A percentile compares a stretch with the other conserved stretches of the same genome.
Evolutionary conservation across 2,329 filamentous ascomycete species (phyloP).

Genomic region (Ascochyta viciae-villosae): DNA sequence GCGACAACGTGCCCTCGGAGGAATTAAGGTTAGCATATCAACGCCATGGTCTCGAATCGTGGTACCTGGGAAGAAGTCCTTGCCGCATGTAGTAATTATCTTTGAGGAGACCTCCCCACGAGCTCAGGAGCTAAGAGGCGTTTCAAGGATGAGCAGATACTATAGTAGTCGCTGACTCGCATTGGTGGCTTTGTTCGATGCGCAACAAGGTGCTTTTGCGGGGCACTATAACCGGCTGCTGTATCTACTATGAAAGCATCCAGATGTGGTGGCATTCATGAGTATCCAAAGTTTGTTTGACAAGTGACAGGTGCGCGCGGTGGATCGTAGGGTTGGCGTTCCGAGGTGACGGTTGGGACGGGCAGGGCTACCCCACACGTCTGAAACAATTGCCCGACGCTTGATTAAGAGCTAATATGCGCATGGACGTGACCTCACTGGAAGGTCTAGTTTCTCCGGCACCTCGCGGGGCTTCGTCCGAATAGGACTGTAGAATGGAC

Average conservation of each 20-base stretch:
- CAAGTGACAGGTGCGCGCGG: slow-evolving; percentile 3
- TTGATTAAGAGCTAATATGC: slow-evolving; percentile 31
- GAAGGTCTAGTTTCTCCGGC: slow-evolving; percentile 20
- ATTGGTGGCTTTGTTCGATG: slow-evolving; percentile 24
- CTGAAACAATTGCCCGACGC: slow-evolving; percentile 29
- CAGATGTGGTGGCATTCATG: background rate
- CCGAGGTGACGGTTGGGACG: slow-evolving; percentile 9
- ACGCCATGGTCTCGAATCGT: slow-evolving; percentile 8
- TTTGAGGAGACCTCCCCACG: background rate
- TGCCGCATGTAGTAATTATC: slow-evolving; percentile 6
- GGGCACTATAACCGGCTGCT: slow-evolving; percentile 15
- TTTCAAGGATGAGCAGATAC: background rate
- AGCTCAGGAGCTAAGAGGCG: background rate
- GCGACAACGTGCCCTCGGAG: slow-evolving; percentile 13
- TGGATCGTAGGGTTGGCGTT: slow-evolving; percentile 9
- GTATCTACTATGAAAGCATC: slow-evolving; percentile 1
- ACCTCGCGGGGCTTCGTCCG: background rate
- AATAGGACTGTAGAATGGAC: background rate
- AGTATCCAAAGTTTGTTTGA: slow-evolving; percentile 9
- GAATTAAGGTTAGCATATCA: slow-evolving; percentile 5
- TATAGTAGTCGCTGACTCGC: slow-evolving; percentile 1
- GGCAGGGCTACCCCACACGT: slow-evolving; percentile 19
- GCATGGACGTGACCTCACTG: slow-evolving; percentile 8
- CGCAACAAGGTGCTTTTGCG: slow-evolving; percentile 3
- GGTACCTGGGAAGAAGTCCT: slow-evolving; percentile 14